Conservation (phyloP, 208 protist species). For the Crithidia mellificae region DNA sequence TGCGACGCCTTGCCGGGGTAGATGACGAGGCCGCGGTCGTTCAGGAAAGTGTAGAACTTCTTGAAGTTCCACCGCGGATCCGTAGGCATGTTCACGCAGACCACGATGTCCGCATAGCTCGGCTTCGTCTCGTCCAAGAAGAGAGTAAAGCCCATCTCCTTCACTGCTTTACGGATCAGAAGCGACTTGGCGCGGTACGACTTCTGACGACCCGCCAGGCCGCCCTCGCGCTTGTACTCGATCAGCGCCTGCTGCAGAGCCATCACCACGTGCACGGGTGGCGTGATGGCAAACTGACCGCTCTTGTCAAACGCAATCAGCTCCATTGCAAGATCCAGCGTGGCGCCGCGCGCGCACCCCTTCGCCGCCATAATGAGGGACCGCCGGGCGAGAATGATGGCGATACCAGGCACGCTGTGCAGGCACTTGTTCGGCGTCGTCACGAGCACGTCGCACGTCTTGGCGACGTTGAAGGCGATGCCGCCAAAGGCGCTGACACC, state of each 20-base stretch:
- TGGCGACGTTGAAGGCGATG: conserved; percentile 53
- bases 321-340: conserved; percentile 76
- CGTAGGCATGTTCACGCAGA: conserved; percentile 81
- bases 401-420: conserved; percentile 86
- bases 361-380: conserved; percentile 50
- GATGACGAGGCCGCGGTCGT: conserved; percentile 69
- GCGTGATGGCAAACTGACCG: conserved; percentile 81
- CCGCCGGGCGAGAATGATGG: conserved; percentile 64
- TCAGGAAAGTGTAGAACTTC: conserved; percentile 82
- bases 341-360: conserved; percentile 53
- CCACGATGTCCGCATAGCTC: conserved; percentile 76
- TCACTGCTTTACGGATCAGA: conserved; percentile 55
- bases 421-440: conserved; percentile 89
- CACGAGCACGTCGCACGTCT: conserved; percentile 74
- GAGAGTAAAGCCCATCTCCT: conserved; percentile 73
- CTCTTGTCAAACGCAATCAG: conserved; percentile 62
- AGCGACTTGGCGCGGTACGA: conserved; percentile 61
- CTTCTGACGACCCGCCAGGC: conserved; percentile 44
- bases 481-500: conserved; percentile 87
- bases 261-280: conserved; percentile 83
- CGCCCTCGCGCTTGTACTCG: conserved; percentile 79
- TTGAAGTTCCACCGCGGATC: conserved; percentile 85
- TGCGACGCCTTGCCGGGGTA: conserved; percentile 88
- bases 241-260: conserved; percentile 72
- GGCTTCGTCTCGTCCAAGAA: conserved; percentile 65